A percentile compares a stretch with the other conserved stretches of the same genome.
These are phyloP conservation scores for Pseudopithomyces maydicus DNA, from an alignment of 2,329 filamentous ascomycete species.

Conservation along the genomic window DNA sequence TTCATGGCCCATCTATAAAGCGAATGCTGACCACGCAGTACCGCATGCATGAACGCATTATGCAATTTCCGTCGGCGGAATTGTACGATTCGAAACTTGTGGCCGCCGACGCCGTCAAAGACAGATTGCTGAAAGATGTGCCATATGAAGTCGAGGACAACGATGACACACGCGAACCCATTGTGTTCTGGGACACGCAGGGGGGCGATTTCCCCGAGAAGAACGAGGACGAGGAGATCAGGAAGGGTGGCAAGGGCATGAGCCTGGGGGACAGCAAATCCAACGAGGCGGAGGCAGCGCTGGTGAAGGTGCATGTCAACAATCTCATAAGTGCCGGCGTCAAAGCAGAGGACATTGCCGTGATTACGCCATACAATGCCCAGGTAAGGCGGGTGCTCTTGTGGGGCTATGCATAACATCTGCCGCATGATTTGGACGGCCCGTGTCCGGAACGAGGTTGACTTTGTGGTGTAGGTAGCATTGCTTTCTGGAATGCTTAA, in stretches of 20 bases:
- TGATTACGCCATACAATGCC: constrained; percentile 96
- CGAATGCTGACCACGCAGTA: constrained; percentile 97
- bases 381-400: constrained; percentile 60
- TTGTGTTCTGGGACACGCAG: constrained; percentile 96
- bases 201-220: constrained; percentile 89
- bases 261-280: constrained; percentile 78
- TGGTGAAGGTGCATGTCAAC: constrained; percentile 79
- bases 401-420: constrained; percentile 6
- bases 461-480: constrained; percentile 63
- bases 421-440: constrained; percentile 12
- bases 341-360: constrained; percentile 81
- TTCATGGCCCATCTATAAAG: constrained; percentile 86
- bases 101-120: constrained; percentile 79
- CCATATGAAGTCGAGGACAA: constrained; percentile 77
- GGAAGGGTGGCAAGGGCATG: constrained; percentile 52
- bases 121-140: constrained; percentile 75
- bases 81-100: constrained; percentile 83
- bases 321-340: constrained; percentile 80
- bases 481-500: constrained; percentile 77
- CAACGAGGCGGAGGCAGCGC: constrained; percentile 85
- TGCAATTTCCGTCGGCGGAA: constrained; percentile 89
- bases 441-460: constrained; percentile 12
- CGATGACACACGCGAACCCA: constrained; percentile 84
- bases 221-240: constrained; percentile 72
- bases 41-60: constrained; percentile 95